Evolutionary conservation across 768 basidiomycete genomes (phyloP).

Genomic region (Russula earlei): DNA sequence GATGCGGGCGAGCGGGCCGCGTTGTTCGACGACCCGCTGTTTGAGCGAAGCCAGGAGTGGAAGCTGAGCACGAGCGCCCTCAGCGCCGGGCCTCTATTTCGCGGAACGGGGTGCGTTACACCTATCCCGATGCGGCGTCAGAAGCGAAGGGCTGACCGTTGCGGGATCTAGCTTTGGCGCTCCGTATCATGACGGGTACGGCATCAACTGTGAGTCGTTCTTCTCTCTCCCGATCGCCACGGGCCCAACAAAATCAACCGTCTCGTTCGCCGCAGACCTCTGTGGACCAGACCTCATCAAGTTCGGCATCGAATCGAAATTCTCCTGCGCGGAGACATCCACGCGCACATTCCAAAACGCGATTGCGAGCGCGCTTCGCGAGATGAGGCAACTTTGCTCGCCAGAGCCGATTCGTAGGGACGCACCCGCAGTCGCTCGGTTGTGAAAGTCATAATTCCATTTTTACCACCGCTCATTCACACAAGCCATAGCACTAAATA

Average conservation of each 20-base stretch:
- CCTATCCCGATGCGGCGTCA: neutral
- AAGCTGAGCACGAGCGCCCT: slow-evolving; percentile 84
- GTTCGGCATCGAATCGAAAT: slow-evolving; percentile 91
- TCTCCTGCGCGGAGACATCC: slow-evolving; percentile 57
- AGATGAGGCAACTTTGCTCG: slow-evolving; percentile 43
- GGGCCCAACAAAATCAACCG: slow-evolving; percentile 2
- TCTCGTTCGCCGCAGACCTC: slow-evolving; percentile 46
- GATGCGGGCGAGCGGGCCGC: slow-evolving; percentile 44
- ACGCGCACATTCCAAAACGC: slow-evolving; percentile 57
- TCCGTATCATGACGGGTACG: slow-evolving; percentile 77
- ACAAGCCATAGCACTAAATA: neutral
- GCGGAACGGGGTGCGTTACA: slow-evolving; percentile 71
- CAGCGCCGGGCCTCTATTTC: slow-evolving; percentile 77
- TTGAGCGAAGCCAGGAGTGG: slow-evolving; percentile 70
- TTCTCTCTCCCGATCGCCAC: neutral
- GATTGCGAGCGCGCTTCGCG: slow-evolving; percentile 50
- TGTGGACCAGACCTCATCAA: slow-evolving; percentile 71
- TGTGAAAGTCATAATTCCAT: slow-evolving; percentile 7
- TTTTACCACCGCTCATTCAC: neutral
- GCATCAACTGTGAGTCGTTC: slow-evolving; percentile 72
- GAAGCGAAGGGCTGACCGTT: neutral
- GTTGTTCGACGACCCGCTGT: slow-evolving; percentile 73
- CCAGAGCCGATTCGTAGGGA: slow-evolving; percentile 5
- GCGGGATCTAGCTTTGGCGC: slow-evolving; percentile 58
- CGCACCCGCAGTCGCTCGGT: neutral